Base-by-base conservation (phyloP, 495 filamentous ascomycete genomes). In the Xylaria sp. region DNA sequence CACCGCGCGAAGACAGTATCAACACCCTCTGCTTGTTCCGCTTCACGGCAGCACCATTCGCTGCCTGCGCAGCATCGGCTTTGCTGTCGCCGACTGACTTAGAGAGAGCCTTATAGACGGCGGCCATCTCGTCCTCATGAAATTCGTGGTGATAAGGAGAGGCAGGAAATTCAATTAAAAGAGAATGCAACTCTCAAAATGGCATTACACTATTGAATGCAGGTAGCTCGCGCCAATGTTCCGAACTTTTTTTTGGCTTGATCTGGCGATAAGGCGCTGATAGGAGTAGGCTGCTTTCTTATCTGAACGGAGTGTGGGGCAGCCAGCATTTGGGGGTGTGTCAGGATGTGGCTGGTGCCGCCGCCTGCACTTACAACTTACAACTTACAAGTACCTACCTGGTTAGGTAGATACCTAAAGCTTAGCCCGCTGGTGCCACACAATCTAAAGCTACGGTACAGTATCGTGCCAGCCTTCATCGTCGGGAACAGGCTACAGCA, bases 81-180 rank as follows among this genome's bases (percentile, higher is more conserved):
- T 84, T 81, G 19, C 57, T 59, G 78, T 84, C 87, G 77, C 84
- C 85, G 52, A 81, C 81, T 63, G 82, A 85, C 80, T 94, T 94
- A 1, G 94, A 95, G 12, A 99, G 78, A 6, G 94, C 90, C 80
- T 97, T 97, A 87, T 97, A 99, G 57, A 97, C 96, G 26, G 95
- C 86, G 24, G 95, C 93, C 96, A 99, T 99, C 69, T 80, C 87
- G 74, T 64, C 14, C 7, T n/a, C 9, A 1, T 1, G 43, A 37
- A 37, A 37, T 4, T 48, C 5, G 61, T 31, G 29, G 33, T 6
- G 19, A 37, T 40, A 1, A 40, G 29, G 53, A 46, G 26, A 58
- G 46, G n/a, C 14, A 40, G 40, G 29, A 31, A 14, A 46, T 31
- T 26, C 2, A 5, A 29, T 62, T 2, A 62, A 17, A 33, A 48